Conservation (phyloP, 2,329 filamentous ascomycete genomes). For the Exophiala spinifera region DNA sequence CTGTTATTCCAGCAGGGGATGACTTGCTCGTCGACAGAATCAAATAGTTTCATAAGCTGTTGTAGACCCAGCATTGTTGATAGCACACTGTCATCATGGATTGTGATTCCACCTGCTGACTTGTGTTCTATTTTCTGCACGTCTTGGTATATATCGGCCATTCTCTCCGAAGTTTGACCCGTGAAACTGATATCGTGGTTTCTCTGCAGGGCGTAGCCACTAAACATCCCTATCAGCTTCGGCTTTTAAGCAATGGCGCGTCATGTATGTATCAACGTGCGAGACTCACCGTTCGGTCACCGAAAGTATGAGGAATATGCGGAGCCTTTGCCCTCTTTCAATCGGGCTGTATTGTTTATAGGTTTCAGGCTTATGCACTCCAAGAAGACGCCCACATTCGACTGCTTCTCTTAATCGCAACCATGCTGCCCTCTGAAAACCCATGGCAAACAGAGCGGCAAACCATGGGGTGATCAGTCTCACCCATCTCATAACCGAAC, state of each 20-base stretch:
- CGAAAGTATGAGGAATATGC: slow-evolving; percentile 5
- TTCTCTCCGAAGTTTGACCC: slow-evolving; percentile 3
- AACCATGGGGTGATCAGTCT: neutral
- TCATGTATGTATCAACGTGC: neutral
- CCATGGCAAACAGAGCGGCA: neutral
- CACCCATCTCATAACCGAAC: too few relatives aligned
- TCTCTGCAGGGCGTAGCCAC: slow-evolving; percentile 4
- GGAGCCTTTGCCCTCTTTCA: neutral
- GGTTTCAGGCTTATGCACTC: slow-evolving; percentile 3
- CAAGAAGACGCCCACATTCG: slow-evolving; percentile 3
- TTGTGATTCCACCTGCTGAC: neutral
- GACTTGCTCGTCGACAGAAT: slow-evolving; percentile 7
- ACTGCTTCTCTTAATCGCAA: slow-evolving; percentile 1
- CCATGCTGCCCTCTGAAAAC: neutral
- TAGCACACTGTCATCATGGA: slow-evolving; percentile 4
- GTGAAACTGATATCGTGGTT: slow-evolving; percentile 7
- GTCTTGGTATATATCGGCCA: slow-evolving; percentile 2
- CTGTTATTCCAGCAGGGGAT: slow-evolving; percentile 10
- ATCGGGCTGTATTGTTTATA: neutral
- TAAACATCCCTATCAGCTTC: neutral
- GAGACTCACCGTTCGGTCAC: slow-evolving; percentile 5
- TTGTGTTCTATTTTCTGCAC: neutral
- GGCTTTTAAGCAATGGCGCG: too few relatives aligned
- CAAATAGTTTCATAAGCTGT: slow-evolving; percentile 11
- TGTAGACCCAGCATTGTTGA: slow-evolving; percentile 1